phyloP scores from a whole-genome alignment of 1,139 yeast species.

The Diutina ranongensis region DNA sequence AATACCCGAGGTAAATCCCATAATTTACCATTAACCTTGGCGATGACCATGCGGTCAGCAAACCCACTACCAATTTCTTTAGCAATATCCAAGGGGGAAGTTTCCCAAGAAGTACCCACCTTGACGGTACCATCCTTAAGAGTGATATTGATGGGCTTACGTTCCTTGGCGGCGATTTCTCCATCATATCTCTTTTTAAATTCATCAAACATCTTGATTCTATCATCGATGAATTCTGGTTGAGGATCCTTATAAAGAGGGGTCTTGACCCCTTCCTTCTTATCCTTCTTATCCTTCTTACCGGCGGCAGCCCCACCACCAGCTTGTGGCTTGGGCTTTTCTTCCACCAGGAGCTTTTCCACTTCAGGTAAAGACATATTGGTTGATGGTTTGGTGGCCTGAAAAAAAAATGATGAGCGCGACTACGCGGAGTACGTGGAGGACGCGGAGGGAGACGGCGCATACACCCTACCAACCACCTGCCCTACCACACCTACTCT shows the following conservation, averaged over 20 bases:
- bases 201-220: conserved; percentile 70
- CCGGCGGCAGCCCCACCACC: conserved; percentile 7
- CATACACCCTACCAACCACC: too few relatives aligned
- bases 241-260: conserved; percentile 57
- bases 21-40: conserved; percentile 74
- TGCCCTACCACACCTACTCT: too few relatives aligned
- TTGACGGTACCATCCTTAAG: conserved; percentile 77
- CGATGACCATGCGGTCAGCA: conserved; percentile 75
- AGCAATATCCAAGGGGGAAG: conserved; percentile 84
- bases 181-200: conserved; percentile 72
- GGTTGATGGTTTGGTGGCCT: neutral
- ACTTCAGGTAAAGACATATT: conserved; percentile 22
- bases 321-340: conserved; percentile 10
- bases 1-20: conserved; percentile 97
- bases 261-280: conserved; percentile 10
- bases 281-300: conserved; percentile 16
- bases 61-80: conserved; percentile 73
- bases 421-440: neutral
- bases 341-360: conserved; percentile 37
- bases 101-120: conserved; percentile 79
- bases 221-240: conserved; percentile 71
- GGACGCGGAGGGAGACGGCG: neutral
- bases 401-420: neutral
- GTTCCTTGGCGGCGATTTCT: conserved; percentile 48
- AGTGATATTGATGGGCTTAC: conserved; percentile 58